Conservation (phyloP, 108 stramenopile genomes). For the Fistulifera solaris region DNA sequence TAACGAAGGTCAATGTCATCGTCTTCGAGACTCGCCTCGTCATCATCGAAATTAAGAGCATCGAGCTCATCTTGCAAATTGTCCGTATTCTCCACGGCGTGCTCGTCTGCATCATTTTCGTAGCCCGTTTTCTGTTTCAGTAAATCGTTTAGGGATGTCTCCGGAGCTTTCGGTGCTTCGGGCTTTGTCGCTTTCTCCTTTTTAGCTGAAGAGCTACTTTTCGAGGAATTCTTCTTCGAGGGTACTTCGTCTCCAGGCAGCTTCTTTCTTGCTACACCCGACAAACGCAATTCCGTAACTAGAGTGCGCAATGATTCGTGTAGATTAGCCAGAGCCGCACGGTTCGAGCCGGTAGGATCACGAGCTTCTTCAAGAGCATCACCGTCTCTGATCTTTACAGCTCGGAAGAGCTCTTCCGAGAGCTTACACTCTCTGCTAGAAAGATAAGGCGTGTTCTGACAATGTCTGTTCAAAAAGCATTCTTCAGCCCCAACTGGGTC, state of each 20-base stretch:
- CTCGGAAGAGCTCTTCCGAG: constrained; percentile 81
- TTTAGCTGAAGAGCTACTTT: neutral
- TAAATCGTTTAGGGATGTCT: constrained; percentile 17
- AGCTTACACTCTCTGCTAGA: constrained; percentile 77
- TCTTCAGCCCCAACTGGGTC: constrained; percentile 72
- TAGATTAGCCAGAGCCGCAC: constrained; percentile 58
- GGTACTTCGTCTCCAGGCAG: neutral
- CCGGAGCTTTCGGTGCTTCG: neutral
- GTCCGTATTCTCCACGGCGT: constrained; percentile 3
- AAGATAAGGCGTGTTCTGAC: constrained; percentile 67
- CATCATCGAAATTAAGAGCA: constrained; percentile 36
- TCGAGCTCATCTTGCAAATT: constrained; percentile 32
- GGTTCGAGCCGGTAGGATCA: constrained; percentile 40
- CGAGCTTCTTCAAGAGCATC: constrained; percentile 70
- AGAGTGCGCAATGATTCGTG: constrained; percentile 44
- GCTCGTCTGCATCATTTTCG: constrained; percentile 17
- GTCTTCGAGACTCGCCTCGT: constrained; percentile 20
- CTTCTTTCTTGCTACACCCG: constrained; percentile 46
- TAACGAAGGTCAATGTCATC: constrained; percentile 41
- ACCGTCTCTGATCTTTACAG: constrained; percentile 51
- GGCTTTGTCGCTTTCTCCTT: constrained; percentile 12
- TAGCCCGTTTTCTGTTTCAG: constrained; percentile 29
- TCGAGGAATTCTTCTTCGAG: neutral
- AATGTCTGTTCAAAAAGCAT: constrained; percentile 72
- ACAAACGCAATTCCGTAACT: constrained; percentile 45